phyloP scores from a whole-genome alignment of 768 basidiomycete species.

The Mycena sanguinolenta region DNA sequence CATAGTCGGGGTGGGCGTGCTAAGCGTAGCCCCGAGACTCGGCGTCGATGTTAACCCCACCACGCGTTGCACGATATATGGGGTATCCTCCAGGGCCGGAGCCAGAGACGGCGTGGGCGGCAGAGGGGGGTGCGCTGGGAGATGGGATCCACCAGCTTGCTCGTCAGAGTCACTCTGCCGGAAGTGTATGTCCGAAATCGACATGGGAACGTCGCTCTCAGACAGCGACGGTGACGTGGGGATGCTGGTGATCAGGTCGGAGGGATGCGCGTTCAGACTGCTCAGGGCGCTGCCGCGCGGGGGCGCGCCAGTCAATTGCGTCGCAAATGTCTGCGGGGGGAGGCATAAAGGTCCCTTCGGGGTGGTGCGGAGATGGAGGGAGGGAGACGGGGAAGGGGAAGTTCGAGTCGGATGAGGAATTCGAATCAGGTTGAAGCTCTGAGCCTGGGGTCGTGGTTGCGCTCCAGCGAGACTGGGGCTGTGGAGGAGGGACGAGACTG shows the following conservation, averaged over 20 bases:
- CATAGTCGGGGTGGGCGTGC: conserved; percentile 30
- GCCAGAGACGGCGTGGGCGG: conserved; percentile 56
- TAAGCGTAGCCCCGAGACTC: conserved; percentile 7
- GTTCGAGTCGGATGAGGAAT: conserved; percentile 44
- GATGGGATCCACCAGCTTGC: conserved; percentile 32
- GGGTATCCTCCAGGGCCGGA: conserved; percentile 38
- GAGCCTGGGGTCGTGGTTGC: conserved; percentile 52
- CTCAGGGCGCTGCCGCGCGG: conserved; percentile 33
- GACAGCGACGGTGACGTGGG: conserved; percentile 67
- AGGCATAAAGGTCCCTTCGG: conserved; percentile 41
- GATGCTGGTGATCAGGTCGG: conserved; percentile 40
- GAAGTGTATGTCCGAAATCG: conserved; percentile 68
- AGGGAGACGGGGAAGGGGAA: conserved; percentile 64
- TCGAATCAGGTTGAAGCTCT: conserved; percentile 33
- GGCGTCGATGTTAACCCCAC: conserved; percentile 27
- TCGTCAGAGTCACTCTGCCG: conserved; percentile 57
- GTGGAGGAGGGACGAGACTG: conserved; percentile 39
- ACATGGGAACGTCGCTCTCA: conserved; percentile 65
- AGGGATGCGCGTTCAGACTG: conserved; percentile 52
- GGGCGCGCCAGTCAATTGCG: conserved; percentile 9
- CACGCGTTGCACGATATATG: conserved; percentile 36
- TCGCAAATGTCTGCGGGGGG: conserved; percentile 31
- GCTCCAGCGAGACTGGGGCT: conserved; percentile 57
- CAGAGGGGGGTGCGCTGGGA: conserved; percentile 53
- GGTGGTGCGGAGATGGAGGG: conserved; percentile 56